phyloP scores from a whole-genome alignment of 176 grass and related monocot species.

The Ananas comosus region DNA sequence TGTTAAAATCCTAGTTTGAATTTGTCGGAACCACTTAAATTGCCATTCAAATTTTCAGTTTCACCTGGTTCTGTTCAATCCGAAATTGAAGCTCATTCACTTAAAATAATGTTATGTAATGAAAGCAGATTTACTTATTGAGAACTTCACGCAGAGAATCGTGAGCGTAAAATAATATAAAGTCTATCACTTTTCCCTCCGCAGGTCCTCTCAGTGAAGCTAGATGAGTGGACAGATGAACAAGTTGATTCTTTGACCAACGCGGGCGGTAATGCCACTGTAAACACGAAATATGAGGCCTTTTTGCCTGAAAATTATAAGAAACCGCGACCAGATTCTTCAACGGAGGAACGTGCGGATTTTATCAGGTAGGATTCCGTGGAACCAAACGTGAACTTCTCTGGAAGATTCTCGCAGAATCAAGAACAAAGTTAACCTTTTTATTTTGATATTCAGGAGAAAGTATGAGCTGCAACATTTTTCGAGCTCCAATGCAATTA shows the following conservation, averaged over 20 bases:
- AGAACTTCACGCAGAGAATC: not conserved
- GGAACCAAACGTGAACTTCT: not conserved
- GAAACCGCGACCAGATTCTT: slow-evolving; percentile 73
- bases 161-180: not conserved
- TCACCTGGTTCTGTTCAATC: too few species aligned
- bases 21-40: too few species aligned
- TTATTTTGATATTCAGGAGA: slow-evolving; percentile 36
- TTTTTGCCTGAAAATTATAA: slow-evolving; percentile 54
- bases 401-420: not conserved
- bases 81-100: too few species aligned
- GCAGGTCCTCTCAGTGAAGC: slow-evolving; percentile 78
- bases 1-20: too few species aligned
- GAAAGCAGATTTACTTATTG: not conserved
- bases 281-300: slow-evolving; percentile 76
- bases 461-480: slow-evolving; percentile 87
- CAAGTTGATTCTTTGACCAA: slow-evolving; percentile 67
- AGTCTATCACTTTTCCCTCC: slow-evolving; percentile 16
- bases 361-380: slow-evolving; percentile 50
- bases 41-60: too few species aligned
- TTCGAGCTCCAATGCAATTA: slow-evolving; percentile 18
- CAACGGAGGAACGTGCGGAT: slow-evolving; percentile 55
- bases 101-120: too few species aligned
- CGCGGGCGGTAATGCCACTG: slow-evolving; percentile 57
- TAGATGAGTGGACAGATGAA: slow-evolving; percentile 91
- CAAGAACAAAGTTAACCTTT: not conserved